Evolutionary conservation across 805 yeast genomes (phyloP), one percentile per base, ranked within the genome.

Genomic region (Metschnikowia rubicola): DNA sequence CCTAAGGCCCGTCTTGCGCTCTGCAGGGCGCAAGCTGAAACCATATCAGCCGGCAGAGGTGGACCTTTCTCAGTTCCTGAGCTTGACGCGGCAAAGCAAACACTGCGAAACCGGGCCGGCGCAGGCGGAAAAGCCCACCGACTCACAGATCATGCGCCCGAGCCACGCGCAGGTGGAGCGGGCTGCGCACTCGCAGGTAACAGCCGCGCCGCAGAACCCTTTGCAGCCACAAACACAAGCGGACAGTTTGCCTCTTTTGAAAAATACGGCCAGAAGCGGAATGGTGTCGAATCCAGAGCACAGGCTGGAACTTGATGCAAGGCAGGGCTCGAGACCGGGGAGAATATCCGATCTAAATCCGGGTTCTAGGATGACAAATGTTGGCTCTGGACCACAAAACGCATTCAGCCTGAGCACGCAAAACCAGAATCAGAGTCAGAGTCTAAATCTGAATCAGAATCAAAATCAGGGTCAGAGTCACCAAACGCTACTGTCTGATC

Each of bases 11-110:
- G 44, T 39, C 30, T 32, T 41, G 39, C 40, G 31, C 10, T 35
- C 47, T 4, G 35, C 34, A 26, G 13, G 39, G 17, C 37, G 42
- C n/a, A 30, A 45, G 30, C 43, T 43, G 31, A 68, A 62, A 43
- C 76, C 75, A 2, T 73, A 72, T 54, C 69, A 69, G 48, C 77
- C 77, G 1, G 77, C 77, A 2, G 73, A 71, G 49, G 77, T 73
- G 8, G 77, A 73, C 47, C 66, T 73, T 43, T 66, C 72, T 29
- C 59, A 71, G 29, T 73, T 73, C 59, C 70, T 75, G 7, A 70
- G 75, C 51, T 62, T 73, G 41, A 73, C 77, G 10, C 58, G 77
- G 39, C 77, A 73, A 53, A 72, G 53, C 43, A 47, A 46, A 44
- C 53, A 53, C 38, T 11, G 30, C 37, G 31, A 13, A 10, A 28